phyloP scores from a whole-genome alignment of 2,329 filamentous ascomycete species.

The Epichloe coenophiala region DNA sequence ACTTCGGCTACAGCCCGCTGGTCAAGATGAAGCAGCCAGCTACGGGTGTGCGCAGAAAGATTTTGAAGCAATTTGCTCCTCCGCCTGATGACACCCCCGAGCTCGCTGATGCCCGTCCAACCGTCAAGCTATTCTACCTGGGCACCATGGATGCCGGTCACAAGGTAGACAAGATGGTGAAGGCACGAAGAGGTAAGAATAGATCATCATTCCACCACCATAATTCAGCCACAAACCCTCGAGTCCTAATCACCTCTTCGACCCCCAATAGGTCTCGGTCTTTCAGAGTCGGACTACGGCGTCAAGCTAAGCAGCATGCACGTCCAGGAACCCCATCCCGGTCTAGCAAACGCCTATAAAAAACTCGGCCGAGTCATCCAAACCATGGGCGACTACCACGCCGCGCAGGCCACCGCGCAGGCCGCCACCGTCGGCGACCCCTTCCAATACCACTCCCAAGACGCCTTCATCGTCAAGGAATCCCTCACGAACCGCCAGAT shows the following conservation, averaged over 20 bases:
- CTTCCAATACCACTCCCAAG: slow-evolving; percentile 85
- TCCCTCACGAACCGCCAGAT: slow-evolving; percentile 96
- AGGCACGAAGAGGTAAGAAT: slow-evolving; percentile 65
- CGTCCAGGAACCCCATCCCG: slow-evolving; percentile 79
- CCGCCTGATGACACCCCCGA: slow-evolving; percentile 96
- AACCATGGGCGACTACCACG: slow-evolving; percentile 87
- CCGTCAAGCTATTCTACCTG: slow-evolving; percentile 92
- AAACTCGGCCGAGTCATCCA: slow-evolving; percentile 92
- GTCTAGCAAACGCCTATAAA: slow-evolving; percentile 78
- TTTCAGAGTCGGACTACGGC: slow-evolving; percentile 86
- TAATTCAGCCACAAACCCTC: not conserved
- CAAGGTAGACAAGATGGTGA: slow-evolving; percentile 90
- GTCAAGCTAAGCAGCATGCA: slow-evolving; percentile 79
- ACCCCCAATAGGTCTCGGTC: slow-evolving; percentile 55
- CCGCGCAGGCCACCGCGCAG: slow-evolving; percentile 90
- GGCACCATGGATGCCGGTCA: slow-evolving; percentile 94
- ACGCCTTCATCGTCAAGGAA: slow-evolving; percentile 96
- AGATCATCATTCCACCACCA: not conserved
- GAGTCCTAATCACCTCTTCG: not conserved
- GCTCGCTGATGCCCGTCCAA: slow-evolving; percentile 73
- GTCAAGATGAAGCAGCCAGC: slow-evolving; percentile 93
- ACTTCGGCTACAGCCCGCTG: slow-evolving; percentile 95
- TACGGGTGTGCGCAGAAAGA: slow-evolving; percentile 85
- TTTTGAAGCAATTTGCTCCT: slow-evolving; percentile 98
- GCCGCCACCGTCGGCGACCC: slow-evolving; percentile 84